Evolutionary conservation across 2,329 filamentous ascomycete genomes (phyloP).

Genomic region (Fusarium sp.): DNA sequence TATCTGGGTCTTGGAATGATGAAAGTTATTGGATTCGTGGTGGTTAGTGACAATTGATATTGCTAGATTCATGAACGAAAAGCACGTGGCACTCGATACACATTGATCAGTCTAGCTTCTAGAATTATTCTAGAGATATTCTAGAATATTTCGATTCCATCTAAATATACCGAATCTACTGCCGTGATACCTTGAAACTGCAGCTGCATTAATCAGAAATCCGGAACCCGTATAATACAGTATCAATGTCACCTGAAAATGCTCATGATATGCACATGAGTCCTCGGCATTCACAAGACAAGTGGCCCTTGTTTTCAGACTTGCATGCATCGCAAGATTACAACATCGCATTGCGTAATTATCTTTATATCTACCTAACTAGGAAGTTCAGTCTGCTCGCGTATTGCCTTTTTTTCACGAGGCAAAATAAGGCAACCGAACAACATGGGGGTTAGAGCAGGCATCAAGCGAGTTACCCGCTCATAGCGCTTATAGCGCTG

Average conservation of each 20-base stretch:
- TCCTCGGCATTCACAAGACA: not conserved
- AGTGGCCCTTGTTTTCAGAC: not conserved
- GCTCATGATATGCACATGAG: not conserved
- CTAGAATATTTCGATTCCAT: not conserved
- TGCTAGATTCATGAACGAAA: not conserved
- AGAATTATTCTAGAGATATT: not conserved
- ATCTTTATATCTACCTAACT: not conserved
- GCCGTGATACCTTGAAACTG: not conserved
- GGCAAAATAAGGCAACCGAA: slow-evolving; percentile 9
- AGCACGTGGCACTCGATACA: not conserved
- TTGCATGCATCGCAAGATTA: not conserved
- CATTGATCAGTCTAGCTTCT: not conserved
- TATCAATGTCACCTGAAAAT: not conserved
- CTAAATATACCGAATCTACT: not conserved
- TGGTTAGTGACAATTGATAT: not conserved
- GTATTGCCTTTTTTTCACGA: not conserved
- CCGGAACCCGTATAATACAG: slow-evolving; percentile 1
- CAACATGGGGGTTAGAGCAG: not conserved
- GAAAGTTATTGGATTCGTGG: not conserved
- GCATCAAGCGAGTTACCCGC: not conserved
- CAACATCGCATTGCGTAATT: not conserved
- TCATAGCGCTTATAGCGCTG: not conserved
- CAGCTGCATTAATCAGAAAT: not conserved
- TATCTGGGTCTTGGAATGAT: not conserved
- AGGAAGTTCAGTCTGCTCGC: not conserved